Base-by-base conservation (phyloP, 768 basidiomycete genomes). In the Naganishia kalamii region DNA sequence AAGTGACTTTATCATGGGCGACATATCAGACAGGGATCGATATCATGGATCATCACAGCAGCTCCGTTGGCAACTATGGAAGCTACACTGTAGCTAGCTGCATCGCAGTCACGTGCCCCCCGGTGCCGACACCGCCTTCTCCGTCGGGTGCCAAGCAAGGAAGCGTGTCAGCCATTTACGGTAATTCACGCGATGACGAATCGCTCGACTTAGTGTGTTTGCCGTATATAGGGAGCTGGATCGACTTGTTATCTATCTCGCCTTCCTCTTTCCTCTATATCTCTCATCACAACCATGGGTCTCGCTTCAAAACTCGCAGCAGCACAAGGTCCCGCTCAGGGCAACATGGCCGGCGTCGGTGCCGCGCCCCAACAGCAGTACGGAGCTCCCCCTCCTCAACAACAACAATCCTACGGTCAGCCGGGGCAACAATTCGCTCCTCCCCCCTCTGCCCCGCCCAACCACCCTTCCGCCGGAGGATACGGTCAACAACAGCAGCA, bases 251-350 rank as follows among this genome's bases (percentile, higher is more conserved):
- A 6, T 12, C 5, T 15, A 1, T 30, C 4, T 12, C 19, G 11
- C 8, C 33, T 8, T 35, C 5, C 35, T 17, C 3, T 35, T 21
- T 52, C 25, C 13, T 35, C 4, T 35, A n/a, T 19, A 15, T 35
- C n/a, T 35, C 54, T 40, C 4, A 52, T 32, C 27, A 37, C n/a
- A 23, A 63, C 3, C 6, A 64, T 64, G 63, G 63, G 63, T 64
- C 51, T 64, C 37, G 63, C 63, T 32, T 54, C 50, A n/a, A 64
- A 64, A 40, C 50, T 64, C 50, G 63, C 63, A 30, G 50, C 52
- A 23, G 29, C 40, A 11, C 50, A 64, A 54, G 50, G 11, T 11
- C n/a, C 50, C 21, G 35, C 63, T 23, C 41, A 64, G 25, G 63
- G 37, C 40, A 64, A 54, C 29, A 27, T 64, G 25, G 63, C 50